Percentiles rank a stretch among this genome's conserved stretches.
phyloP scores from a whole-genome alignment of 208 protist genomes.

The Zelonia costaricensis region DNA sequence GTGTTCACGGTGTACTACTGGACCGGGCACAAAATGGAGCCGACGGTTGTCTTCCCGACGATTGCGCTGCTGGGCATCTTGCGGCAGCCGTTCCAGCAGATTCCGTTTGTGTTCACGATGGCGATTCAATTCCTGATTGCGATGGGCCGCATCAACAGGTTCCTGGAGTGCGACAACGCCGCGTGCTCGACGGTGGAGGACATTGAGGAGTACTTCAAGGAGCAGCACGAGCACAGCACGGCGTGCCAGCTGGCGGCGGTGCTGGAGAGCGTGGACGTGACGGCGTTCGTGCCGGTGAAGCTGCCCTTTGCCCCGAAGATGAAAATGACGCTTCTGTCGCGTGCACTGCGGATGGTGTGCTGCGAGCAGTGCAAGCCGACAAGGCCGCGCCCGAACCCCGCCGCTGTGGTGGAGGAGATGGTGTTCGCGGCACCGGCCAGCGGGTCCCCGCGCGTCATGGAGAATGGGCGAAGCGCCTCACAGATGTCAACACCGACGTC shows the following conservation, averaged over 20 bases:
- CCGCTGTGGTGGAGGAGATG: background rate
- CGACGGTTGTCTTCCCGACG: slow-evolving; percentile 57
- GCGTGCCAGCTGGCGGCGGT: slow-evolving; percentile 36
- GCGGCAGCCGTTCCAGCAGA: slow-evolving; percentile 62
- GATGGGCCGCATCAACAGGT: slow-evolving; percentile 62
- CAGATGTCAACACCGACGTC: too few relatives aligned
- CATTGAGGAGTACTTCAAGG: slow-evolving; percentile 23
- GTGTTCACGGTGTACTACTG: slow-evolving; percentile 58
- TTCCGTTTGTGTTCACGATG: slow-evolving; percentile 70
- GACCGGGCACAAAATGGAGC: slow-evolving; percentile 53
- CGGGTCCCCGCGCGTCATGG: background rate
- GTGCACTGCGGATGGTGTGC: slow-evolving; percentile 30
- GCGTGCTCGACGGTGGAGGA: slow-evolving; percentile 21
- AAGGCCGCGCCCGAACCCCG: background rate
- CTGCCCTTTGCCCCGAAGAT: slow-evolving; percentile 41
- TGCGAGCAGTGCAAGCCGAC: slow-evolving; percentile 18
- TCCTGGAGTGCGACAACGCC: slow-evolving; percentile 58
- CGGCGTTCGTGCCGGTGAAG: slow-evolving; percentile 57
- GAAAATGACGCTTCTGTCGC: slow-evolving; percentile 12
- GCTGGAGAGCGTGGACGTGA: slow-evolving; percentile 48
- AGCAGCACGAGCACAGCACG: slow-evolving; percentile 10
- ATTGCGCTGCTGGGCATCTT: slow-evolving; percentile 31
- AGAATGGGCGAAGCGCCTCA: background rate
- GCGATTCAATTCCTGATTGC: slow-evolving; percentile 75
- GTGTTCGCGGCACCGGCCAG: background rate